Evolutionary conservation across 2,329 filamentous ascomycete genomes (phyloP).

Genomic region (Tolypocladium tropicale): DNA sequence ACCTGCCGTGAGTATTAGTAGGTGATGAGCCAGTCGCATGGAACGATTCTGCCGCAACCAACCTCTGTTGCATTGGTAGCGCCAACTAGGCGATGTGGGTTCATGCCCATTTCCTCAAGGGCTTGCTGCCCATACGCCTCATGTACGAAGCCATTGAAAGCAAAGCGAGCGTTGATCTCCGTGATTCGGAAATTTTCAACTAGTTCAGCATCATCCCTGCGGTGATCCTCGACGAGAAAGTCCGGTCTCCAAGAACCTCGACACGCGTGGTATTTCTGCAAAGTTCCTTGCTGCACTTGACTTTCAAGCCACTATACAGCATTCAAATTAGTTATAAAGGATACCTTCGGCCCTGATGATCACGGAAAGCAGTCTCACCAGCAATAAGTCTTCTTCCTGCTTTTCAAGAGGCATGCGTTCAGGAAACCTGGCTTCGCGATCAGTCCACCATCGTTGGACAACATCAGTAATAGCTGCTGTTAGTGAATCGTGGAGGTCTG

Average conservation of each 20-base stretch:
- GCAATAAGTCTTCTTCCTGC: constrained; percentile 18
- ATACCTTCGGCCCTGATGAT: no score
- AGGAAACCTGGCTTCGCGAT: constrained; percentile 17
- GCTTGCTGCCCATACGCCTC: constrained; percentile 17
- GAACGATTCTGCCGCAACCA: not conserved
- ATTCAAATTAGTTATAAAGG: no score
- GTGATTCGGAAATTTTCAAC: constrained; percentile 21
- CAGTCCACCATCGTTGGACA: constrained; percentile 28
- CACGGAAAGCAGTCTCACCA: constrained; percentile 8
- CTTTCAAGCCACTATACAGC: constrained; percentile 20
- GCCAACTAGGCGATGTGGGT: constrained; percentile 7
- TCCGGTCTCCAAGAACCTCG: constrained; percentile 28
- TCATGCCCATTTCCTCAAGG: constrained; percentile 10
- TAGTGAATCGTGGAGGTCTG: constrained; percentile 18
- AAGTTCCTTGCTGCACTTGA: constrained; percentile 13
- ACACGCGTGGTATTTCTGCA: constrained; percentile 11
- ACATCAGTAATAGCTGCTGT: constrained; percentile 22
- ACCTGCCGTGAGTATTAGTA: constrained; percentile 15
- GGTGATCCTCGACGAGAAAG: constrained; percentile 23
- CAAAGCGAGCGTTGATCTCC: constrained; percentile 31
- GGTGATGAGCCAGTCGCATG: no score
- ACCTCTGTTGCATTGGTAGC: constrained; percentile 16
- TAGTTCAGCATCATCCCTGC: not conserved
- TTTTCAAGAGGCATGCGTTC: constrained; percentile 22
- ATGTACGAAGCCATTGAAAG: constrained; percentile 26